A percentile compares a stretch with the other conserved stretches of the same genome.
These are phyloP conservation scores for Pleurotus sapidus DNA, from an alignment of 768 basidiomycete genomes.

Conservation along the genomic window DNA sequence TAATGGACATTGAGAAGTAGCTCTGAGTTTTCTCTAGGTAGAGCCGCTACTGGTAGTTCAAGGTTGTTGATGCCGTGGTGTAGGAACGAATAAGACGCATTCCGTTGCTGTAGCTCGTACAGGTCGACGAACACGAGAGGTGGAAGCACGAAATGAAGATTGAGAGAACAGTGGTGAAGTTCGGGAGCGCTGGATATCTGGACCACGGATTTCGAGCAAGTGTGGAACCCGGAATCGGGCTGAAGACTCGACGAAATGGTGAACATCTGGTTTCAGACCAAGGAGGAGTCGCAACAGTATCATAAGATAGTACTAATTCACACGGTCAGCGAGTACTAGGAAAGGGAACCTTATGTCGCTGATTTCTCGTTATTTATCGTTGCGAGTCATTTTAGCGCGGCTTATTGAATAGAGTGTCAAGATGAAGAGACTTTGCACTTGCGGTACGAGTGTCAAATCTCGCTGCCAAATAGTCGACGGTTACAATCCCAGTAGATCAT, in stretches of 20 bases:
- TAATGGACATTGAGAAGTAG: slow-evolving; percentile 22
- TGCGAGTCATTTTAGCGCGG: too few species aligned
- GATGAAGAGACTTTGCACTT: too few species aligned
- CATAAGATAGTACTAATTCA: too few species aligned
- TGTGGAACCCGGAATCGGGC: slow-evolving; percentile 9
- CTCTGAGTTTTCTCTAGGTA: slow-evolving; percentile 20
- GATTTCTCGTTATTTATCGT: too few species aligned
- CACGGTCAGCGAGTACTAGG: too few species aligned
- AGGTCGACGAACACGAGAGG: slow-evolving; percentile 45
- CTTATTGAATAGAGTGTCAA: too few species aligned
- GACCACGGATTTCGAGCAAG: slow-evolving; percentile 4
- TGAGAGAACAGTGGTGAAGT: slow-evolving; percentile 28
- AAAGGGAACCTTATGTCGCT: too few species aligned
- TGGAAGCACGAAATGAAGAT: slow-evolving; percentile 39
- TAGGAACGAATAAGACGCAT: slow-evolving; percentile 32
- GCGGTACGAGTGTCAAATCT: too few species aligned
- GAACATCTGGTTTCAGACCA: neutral
- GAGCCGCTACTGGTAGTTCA: slow-evolving; percentile 42
- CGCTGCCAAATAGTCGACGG: too few species aligned
- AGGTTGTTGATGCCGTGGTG: slow-evolving; percentile 42
- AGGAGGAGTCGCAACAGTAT: too few species aligned
- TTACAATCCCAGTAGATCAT: too few species aligned
- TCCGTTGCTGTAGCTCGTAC: slow-evolving; percentile 41
- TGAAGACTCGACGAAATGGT: slow-evolving; percentile 6
- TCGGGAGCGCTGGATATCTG: neutral